Base-by-base conservation (phyloP, 2,329 filamentous ascomycete species). In the Aurifilum marmelostoma region DNA sequence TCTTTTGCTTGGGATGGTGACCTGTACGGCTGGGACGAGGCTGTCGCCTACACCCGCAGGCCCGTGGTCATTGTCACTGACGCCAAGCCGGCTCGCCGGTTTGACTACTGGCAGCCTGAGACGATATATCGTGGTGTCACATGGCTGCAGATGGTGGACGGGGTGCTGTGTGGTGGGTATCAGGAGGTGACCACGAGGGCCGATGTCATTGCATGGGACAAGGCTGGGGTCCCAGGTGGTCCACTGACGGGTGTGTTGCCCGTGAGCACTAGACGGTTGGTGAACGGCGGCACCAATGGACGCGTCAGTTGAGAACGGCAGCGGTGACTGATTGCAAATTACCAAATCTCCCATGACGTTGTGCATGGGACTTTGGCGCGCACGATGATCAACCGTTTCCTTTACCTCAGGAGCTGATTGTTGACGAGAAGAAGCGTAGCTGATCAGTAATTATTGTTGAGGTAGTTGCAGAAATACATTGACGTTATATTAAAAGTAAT, bases 1-100 rank as follows among this genome's bases (percentile, higher is more conserved):
- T 67, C 67, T 9, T 71, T 70, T 41, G 69, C 69, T 4, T 69
- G 67, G 9, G 67, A 71, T 9, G 69, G 69, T 24, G 69, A 71
- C 27, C 29, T 71, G 21, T 70, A 71, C 21, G 67, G 69, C 29
- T 69, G 68, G 56, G 69, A 70, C 32, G 69, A 69, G 47, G 69
- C 69, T 1, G 39, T 71, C 0, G 3, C 69, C 3, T 70, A 69
- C 21, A 68, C 65, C 1, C 69, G 67, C 2, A 37, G 61, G 9
- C 67, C 61, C 37, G 41, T 68, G 21, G 50, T 65, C 16, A 68
- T 68, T 5, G 27, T 68, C 54, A 65, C 32, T 0, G 54, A 43
- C 24, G 41, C 37, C 1, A 61, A 43, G 54, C 43, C 43, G 2
- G 32, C 47, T 5, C 27, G 50, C 2, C 61, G 67, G 7, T 68